These are phyloP conservation scores for Zygosaccharomyces bisporus DNA, from an alignment of 805 yeast genomes.

Conservation along the genomic window DNA sequence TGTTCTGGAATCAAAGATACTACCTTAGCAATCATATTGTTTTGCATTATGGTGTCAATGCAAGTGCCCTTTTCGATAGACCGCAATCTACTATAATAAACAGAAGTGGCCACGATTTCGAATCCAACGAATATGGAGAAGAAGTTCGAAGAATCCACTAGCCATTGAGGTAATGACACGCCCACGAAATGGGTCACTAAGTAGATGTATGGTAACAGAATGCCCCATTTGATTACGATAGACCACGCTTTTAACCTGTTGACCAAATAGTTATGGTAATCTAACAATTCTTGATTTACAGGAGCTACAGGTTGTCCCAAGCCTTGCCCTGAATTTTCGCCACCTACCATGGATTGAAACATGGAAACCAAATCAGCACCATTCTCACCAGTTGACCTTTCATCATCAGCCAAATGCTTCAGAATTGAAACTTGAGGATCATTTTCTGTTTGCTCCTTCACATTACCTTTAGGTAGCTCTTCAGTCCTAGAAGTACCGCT, in stretches of 20 bases:
- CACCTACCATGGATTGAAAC: conserved; percentile 10
- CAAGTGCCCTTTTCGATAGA: conserved; percentile 26
- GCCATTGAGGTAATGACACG: conserved; percentile 7
- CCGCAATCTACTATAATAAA: conserved; percentile 31
- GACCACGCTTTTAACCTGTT: conserved; percentile 32
- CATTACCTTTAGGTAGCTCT: conserved; percentile 8
- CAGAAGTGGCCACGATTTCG: conserved; percentile 34
- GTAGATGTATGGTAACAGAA: conserved; percentile 32
- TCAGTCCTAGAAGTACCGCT: background rate
- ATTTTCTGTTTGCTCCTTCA: conserved; percentile 13
- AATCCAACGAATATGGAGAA: conserved; percentile 35
- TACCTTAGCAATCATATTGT: conserved; percentile 30
- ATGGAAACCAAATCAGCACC: conserved; percentile 13
- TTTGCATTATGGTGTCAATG: conserved; percentile 28
- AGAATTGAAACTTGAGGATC: conserved; percentile 29
- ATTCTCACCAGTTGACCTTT: conserved; percentile 12
- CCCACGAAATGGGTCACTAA: conserved; percentile 20
- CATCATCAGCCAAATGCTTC: conserved; percentile 29
- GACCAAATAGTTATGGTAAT: conserved; percentile 30
- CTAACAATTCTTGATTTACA: conserved; percentile 26
- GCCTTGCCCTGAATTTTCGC: conserved; percentile 3
- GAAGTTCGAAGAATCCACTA: conserved; percentile 30
- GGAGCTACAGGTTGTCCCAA: conserved; percentile 12
- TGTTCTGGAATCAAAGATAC: conserved; percentile 36
- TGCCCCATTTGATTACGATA: conserved; percentile 33